These are phyloP conservation scores for Pseudogymnoascus sp. DNA, from an alignment of 2,329 filamentous ascomycete genomes.

Conservation along the genomic window DNA sequence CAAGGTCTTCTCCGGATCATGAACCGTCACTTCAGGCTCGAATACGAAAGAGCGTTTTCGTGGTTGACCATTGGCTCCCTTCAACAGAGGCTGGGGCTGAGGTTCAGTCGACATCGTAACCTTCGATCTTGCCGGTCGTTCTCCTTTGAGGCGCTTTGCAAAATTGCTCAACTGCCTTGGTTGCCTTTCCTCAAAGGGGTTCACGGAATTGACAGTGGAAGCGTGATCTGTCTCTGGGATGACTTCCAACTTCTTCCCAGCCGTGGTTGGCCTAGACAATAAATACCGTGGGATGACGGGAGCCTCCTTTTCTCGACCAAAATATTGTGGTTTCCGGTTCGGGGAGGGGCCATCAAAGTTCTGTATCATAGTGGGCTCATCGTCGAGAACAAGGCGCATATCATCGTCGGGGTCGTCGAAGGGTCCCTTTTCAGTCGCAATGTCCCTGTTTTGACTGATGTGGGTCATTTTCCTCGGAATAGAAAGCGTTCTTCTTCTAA, in stretches of 20 bases:
- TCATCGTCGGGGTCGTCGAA: not conserved
- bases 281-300: not conserved
- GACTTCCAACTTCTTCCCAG: not conserved
- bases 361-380: not conserved
- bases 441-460: conserved; percentile 10
- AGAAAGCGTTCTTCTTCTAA: conserved; percentile 8
- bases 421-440: not conserved
- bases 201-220: not conserved
- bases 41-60: not conserved
- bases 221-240: not conserved
- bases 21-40: not conserved
- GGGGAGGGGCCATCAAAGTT: not conserved
- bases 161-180: not conserved
- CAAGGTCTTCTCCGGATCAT: conserved; percentile 19
- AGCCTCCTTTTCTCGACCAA: not conserved
- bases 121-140: not conserved
- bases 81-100: not conserved
- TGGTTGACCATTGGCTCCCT: not conserved
- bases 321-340: not conserved
- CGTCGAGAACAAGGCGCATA: not conserved
- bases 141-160: not conserved
- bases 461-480: conserved; percentile 16
- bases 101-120: not conserved
- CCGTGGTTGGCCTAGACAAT: not conserved
- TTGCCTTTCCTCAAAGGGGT: not conserved